These are phyloP conservation scores for Arachis monticola DNA, from an alignment of 331 rosid species.

Conservation along the genomic window DNA sequence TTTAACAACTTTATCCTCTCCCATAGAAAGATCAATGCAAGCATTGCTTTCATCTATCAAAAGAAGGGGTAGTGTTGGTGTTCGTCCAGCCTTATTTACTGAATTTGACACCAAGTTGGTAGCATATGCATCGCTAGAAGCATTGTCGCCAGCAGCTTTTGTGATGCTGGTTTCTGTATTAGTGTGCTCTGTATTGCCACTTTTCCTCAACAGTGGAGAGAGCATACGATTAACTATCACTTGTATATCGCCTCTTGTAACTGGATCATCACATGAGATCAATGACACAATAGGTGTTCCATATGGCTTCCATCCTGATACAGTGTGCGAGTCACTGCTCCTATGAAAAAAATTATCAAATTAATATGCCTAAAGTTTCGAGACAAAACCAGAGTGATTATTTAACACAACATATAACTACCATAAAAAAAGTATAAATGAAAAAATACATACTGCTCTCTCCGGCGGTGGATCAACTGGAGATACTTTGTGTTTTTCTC, in stretches of 20 bases:
- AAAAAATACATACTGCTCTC: slow-evolving; percentile 74
- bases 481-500: slow-evolving; percentile 76
- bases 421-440: slow-evolving; percentile 7
- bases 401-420: slow-evolving; percentile 18
- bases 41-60: slow-evolving; percentile 72
- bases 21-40: slow-evolving; percentile 83
- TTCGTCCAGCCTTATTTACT: slow-evolving; percentile 50
- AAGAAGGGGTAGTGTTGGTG: slow-evolving; percentile 70
- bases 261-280: slow-evolving; percentile 68
- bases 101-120: slow-evolving; percentile 49
- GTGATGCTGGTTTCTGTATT: slow-evolving; percentile 51
- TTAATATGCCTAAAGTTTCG: background rate
- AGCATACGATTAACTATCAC: slow-evolving; percentile 64
- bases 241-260: slow-evolving; percentile 75
- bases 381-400: slow-evolving; percentile 25
- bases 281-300: slow-evolving; percentile 81
- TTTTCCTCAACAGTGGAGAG: slow-evolving; percentile 70
- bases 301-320: slow-evolving; percentile 85
- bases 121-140: slow-evolving; percentile 49
- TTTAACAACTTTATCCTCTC: slow-evolving; percentile 70
- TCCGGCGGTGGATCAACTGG: slow-evolving; percentile 82
- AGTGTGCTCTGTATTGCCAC: slow-evolving; percentile 50
- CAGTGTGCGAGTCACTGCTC: slow-evolving; percentile 58
- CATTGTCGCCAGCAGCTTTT: slow-evolving; percentile 36
- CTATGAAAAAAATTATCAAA: slow-evolving; percentile 47